Conservation (phyloP, 2,329 filamentous ascomycete species). For the Xylaria sp. region DNA sequence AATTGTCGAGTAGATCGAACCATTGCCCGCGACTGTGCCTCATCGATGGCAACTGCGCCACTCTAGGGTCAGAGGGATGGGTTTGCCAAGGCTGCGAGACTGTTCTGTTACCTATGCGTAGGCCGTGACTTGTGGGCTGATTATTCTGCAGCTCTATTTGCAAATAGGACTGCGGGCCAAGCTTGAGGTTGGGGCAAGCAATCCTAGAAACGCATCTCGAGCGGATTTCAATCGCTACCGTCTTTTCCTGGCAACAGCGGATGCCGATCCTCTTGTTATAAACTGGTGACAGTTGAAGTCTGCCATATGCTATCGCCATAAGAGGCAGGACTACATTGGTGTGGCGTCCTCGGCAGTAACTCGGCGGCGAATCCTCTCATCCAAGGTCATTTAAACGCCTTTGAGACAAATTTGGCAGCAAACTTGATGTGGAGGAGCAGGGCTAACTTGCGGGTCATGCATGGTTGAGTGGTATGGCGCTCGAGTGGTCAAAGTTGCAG, state of each 20-base stretch:
- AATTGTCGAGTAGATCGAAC: neutral
- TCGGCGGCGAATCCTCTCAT: slow-evolving; percentile 30
- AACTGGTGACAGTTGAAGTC: slow-evolving; percentile 5
- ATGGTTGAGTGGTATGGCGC: neutral
- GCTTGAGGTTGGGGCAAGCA: neutral
- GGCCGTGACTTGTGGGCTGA: slow-evolving; percentile 1
- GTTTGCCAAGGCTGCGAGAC: neutral
- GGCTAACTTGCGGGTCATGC: slow-evolving; percentile 8
- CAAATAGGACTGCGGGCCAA: slow-evolving; percentile 4
- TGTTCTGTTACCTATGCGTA: neutral
- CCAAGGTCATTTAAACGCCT: slow-evolving; percentile 4
- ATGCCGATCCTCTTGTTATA: slow-evolving; percentile 33
- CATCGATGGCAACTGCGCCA: neutral
- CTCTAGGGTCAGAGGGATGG: neutral
- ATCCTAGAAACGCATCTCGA: slow-evolving; percentile 8
- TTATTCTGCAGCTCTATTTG: neutral
- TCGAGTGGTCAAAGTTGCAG: slow-evolving; percentile 1
- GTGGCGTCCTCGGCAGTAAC: slow-evolving; percentile 29
- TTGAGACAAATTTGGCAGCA: slow-evolving; percentile 14
- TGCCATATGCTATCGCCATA: slow-evolving; percentile 11
- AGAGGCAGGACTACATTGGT: slow-evolving; percentile 30
- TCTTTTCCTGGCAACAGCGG: slow-evolving; percentile 24
- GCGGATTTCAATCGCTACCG: slow-evolving; percentile 3
- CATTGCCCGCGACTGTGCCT: slow-evolving; percentile 12
- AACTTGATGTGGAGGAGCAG: slow-evolving; percentile 1